Evolutionary conservation across 2,329 filamentous ascomycete species (phyloP).

Genomic region (Arthroderma sp.): DNA sequence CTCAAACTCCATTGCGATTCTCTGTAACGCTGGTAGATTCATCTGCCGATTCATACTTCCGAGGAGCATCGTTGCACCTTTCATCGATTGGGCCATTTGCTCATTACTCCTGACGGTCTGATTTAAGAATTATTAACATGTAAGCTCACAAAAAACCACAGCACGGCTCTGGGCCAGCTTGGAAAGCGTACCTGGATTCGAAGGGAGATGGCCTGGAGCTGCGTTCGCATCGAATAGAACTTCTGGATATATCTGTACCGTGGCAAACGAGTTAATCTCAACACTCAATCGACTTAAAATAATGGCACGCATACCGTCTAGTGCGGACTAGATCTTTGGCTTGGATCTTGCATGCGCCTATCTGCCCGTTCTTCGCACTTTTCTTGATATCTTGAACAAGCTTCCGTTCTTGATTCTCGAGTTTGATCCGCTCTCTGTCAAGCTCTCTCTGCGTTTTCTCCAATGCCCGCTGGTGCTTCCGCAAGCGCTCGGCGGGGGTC

Average conservation of each 20-base stretch:
- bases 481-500: constrained; percentile 61
- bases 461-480: constrained; percentile 78
- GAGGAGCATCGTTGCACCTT: constrained; percentile 81
- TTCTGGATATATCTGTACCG: constrained; percentile 73
- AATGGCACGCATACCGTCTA: constrained; percentile 44
- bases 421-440: constrained; percentile 84
- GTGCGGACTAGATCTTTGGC: constrained; percentile 93
- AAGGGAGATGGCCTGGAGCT: constrained; percentile 88
- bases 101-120: constrained; percentile 92
- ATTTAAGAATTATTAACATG: neutral
- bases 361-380: constrained; percentile 93
- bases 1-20: constrained; percentile 98
- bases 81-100: constrained; percentile 99
- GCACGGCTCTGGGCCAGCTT: neutral
- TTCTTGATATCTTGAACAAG: constrained; percentile 93
- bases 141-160: neutral
- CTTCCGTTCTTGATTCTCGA: constrained; percentile 98
- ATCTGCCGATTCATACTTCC: constrained; percentile 96
- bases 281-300: neutral
- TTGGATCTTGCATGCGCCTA: constrained; percentile 97
- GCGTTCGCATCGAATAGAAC: constrained; percentile 96
- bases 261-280: neutral
- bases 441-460: constrained; percentile 96
- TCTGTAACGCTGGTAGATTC: constrained; percentile 88
- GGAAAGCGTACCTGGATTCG: constrained; percentile 61